Base-by-base conservation (phyloP, 208 protist genomes). In the Acanthamoeba lugdunensis region DNA sequence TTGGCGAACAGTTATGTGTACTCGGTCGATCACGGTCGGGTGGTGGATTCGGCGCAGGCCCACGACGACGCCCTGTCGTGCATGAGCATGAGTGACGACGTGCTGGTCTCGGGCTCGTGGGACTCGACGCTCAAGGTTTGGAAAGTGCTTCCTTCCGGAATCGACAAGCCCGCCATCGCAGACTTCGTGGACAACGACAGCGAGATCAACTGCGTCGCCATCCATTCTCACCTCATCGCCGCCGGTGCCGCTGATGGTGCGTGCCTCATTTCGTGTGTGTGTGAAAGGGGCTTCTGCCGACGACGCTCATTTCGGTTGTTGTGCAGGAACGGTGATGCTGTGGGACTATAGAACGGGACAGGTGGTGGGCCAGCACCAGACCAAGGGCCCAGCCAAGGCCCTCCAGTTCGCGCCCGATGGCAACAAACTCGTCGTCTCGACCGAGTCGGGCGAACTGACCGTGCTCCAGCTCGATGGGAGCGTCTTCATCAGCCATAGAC, bases 31-130 rank as follows among this genome's bases (percentile, higher is more conserved):
- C 96, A 92, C 94, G 96, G 96, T 7, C 87, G 93, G 52, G 90
- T 97, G 7, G 56, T 73, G 23, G 87, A 96, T 30, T 58, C 41
- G 16, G 18, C 87, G 48, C 41, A 41, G n/a, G 95, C 90, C 9
- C 96, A 97, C 93, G 95, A 96, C 61, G 96, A 97, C 81, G 96
- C 96, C 2, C 85, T 97, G 4, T 96, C 95, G 28, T 96, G 71
- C 73, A 45, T 93, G 79, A 61, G 48, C 82, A 16, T 94, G 82
- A 79, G 65, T 56, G 95, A 92, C 82, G 95, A 96, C 67, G 77
- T 65, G 52, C 67, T 91, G 11, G 30, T 94, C 48, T 82, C 79
- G 16, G 94, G 77, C 50, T 77, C 58, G n/a, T 95, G 89, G 92
- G 89, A 94, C 56, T 30, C 92, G 45, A 75, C 54, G 4, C 30